Evolutionary conservation across 148 eudicot species (phyloP).

Genomic region (Euryodendron excelsum): DNA sequence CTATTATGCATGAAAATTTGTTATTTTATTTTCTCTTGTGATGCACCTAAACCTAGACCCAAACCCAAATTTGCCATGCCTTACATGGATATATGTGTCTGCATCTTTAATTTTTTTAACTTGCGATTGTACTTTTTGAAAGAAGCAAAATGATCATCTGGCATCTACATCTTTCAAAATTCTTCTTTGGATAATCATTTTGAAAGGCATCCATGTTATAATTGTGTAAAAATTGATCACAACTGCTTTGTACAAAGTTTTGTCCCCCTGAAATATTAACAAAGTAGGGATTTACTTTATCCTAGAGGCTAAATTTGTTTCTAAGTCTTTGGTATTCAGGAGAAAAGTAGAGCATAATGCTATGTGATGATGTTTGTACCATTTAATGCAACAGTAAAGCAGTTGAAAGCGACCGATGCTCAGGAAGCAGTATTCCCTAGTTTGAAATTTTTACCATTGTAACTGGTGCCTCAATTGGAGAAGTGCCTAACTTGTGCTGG

Average conservation of each 20-base stretch:
- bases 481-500: neutral
- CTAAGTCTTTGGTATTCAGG: neutral
- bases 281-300: neutral
- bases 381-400: neutral
- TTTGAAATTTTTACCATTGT: neutral
- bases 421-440: neutral
- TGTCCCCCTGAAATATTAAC: neutral
- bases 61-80: neutral
- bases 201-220: neutral
- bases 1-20: neutral
- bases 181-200: neutral
- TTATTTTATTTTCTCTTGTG: neutral
- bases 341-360: neutral
- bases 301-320: neutral
- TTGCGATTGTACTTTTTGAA: neutral
- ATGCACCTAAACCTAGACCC: neutral
- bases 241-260: neutral
- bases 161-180: neutral
- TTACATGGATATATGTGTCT: neutral
- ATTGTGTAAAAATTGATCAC: too few species aligned
- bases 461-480: neutral
- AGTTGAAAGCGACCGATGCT: neutral
- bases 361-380: neutral
- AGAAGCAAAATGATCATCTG: neutral
- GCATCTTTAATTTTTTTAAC: neutral